Conservation (phyloP, 148 eudicot species). For the Vaccinium corymbosum region DNA sequence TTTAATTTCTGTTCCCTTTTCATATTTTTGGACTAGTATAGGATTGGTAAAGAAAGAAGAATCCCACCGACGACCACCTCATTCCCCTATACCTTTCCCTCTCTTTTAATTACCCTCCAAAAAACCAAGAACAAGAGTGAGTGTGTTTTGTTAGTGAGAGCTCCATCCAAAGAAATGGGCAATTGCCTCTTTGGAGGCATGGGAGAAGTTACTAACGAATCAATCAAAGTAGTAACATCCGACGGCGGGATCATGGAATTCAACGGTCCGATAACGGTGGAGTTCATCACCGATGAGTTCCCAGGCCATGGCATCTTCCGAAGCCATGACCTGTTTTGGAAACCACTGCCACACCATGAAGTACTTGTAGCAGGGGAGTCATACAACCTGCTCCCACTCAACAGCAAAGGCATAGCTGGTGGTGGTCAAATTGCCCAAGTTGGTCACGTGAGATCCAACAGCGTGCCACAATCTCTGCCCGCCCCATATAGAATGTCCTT, state of each 20-base stretch:
- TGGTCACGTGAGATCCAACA: constrained; percentile 72
- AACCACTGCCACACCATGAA: constrained; percentile 56
- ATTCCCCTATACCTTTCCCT: constrained; percentile 23
- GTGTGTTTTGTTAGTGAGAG: background rate
- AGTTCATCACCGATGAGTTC: constrained; percentile 64
- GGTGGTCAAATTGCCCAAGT: constrained; percentile 12
- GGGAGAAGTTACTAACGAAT: constrained; percentile 28
- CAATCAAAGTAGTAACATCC: constrained; percentile 57
- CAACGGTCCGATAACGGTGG: constrained; percentile 49
- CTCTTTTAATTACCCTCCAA: constrained; percentile 26
- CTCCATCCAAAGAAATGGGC: constrained; percentile 40
- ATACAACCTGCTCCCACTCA: constrained; percentile 70
- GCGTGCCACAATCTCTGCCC: constrained; percentile 32
- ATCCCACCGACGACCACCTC: constrained; percentile 32
- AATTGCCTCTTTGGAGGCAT: constrained; percentile 67
- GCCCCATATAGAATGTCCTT: constrained; percentile 73
- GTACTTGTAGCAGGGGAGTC: constrained; percentile 56
- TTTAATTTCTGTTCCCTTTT: background rate
- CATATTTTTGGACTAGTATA: constrained; percentile 13
- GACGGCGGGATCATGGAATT: constrained; percentile 91
- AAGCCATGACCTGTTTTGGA: constrained; percentile 66
- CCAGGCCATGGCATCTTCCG: constrained; percentile 67
- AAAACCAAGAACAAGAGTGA: background rate
- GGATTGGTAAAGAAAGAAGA: constrained; percentile 3
- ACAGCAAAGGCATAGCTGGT: constrained; percentile 5